Conservation (phyloP, 345 rosid species). For the Murraya paniculata region DNA sequence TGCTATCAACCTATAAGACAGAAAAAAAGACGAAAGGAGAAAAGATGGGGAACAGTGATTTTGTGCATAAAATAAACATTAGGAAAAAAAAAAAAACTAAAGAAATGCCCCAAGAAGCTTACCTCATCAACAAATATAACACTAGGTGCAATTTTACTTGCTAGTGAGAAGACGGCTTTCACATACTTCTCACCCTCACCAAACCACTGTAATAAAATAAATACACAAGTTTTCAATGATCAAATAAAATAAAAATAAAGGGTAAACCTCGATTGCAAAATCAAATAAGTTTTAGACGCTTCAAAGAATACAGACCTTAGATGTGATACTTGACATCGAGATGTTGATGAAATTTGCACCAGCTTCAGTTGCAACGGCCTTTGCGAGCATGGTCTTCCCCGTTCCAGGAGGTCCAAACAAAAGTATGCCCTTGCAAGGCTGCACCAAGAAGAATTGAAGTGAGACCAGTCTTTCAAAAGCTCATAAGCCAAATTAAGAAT, state of each 20-base stretch:
- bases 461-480: conserved; percentile 9
- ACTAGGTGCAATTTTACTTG: conserved; percentile 87
- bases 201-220: conserved; percentile 68
- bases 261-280: not conserved
- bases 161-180: conserved; percentile 86
- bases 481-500: not conserved
- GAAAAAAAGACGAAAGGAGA: not conserved
- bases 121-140: conserved; percentile 95
- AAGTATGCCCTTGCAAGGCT: conserved; percentile 95
- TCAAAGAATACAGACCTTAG: conserved; percentile 53
- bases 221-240: conserved; percentile 8
- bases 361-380: conserved; percentile 98
- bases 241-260: not conserved
- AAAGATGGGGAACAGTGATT: not conserved
- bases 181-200: conserved; percentile 95
- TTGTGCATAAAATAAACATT: not conserved
- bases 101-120: conserved; percentile 17
- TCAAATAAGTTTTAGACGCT: conserved; percentile 3
- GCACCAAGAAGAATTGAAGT: conserved; percentile 19
- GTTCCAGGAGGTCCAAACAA: conserved; percentile 97
- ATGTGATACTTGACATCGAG: conserved; percentile 86
- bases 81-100: conserved; percentile 9
- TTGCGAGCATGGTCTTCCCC: conserved; percentile 96
- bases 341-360: conserved; percentile 92
- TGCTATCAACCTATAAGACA: conserved; percentile 76